phyloP scores from a whole-genome alignment of 108 stramenopile species.

The Aurantiochytrium sp. region DNA sequence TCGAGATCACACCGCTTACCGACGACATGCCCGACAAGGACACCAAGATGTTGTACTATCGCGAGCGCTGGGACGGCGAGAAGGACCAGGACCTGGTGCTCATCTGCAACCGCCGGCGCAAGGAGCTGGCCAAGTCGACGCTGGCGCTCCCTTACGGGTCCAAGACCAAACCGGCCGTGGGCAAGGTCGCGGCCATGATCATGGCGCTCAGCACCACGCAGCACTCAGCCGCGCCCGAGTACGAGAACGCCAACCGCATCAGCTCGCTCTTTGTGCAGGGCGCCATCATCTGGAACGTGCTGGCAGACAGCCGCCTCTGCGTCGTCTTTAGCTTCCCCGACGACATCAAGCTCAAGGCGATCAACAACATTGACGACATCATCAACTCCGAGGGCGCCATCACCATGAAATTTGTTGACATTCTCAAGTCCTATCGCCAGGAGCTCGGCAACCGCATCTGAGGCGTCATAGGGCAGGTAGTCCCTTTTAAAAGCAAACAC shows the following conservation, averaged over 20 bases:
- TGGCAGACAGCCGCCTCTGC: constrained; percentile 12
- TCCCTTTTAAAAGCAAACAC: too few species aligned
- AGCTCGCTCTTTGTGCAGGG: background rate
- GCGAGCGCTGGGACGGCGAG: constrained; percentile 23
- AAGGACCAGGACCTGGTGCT: constrained; percentile 28
- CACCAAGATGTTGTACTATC: constrained; percentile 21
- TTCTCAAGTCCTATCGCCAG: constrained; percentile 29
- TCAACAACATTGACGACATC: background rate
- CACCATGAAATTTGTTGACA: constrained; percentile 6
- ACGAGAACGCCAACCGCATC: constrained; percentile 12
- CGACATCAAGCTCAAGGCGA: constrained; percentile 28
- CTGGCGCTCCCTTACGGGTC: background rate
- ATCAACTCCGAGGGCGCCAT: background rate
- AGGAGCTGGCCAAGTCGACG: constrained; percentile 19
- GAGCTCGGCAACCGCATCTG: constrained; percentile 3
- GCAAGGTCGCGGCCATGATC: constrained; percentile 3
- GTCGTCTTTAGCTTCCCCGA: constrained; percentile 27
- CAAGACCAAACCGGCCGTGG: background rate
- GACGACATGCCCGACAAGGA: constrained; percentile 29
- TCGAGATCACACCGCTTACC: constrained; percentile 2
- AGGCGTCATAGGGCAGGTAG: background rate
- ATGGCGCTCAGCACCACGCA: constrained; percentile 21
- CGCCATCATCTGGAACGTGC: constrained; percentile 26
- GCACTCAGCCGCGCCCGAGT: constrained; percentile 23
- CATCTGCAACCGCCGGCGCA: background rate